Conservation (phyloP, 2,329 filamentous ascomycete genomes). For the Esteya vermicola region DNA sequence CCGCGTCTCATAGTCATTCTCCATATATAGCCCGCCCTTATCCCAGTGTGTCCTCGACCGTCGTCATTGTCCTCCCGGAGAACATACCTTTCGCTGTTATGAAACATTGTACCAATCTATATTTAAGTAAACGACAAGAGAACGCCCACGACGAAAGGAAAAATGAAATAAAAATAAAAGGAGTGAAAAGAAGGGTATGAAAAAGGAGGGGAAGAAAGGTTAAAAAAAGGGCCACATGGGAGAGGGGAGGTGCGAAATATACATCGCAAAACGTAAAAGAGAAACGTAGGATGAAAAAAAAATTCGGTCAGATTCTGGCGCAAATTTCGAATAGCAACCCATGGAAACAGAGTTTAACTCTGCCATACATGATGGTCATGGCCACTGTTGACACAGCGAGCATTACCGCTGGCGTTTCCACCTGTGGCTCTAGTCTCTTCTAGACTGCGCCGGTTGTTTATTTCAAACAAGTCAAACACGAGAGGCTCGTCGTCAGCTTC, state of each 20-base stretch:
- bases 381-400: neutral
- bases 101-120: conserved; percentile 1
- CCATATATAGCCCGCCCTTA: neutral
- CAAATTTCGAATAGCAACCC: no score
- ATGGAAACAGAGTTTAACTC: no score
- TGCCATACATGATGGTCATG: neutral
- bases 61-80: neutral
- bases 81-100: neutral
- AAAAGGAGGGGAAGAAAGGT: no score
- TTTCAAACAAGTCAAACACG: conserved; percentile 60
- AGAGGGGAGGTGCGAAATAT: no score
- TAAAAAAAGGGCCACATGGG: no score
- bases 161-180: neutral
- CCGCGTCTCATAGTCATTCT: neutral
- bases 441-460: conserved; percentile 33
- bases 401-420: neutral
- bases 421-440: conserved; percentile 13
- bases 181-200: neutral
- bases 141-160: neutral
- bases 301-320: no score
- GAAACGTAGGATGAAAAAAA: no score
- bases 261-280: no score
- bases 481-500: conserved; percentile 53
- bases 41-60: neutral
- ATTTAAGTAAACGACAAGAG: neutral